phyloP scores from a whole-genome alignment of 192 early-diverging fungal species.

The Entomortierella lignicola region DNA sequence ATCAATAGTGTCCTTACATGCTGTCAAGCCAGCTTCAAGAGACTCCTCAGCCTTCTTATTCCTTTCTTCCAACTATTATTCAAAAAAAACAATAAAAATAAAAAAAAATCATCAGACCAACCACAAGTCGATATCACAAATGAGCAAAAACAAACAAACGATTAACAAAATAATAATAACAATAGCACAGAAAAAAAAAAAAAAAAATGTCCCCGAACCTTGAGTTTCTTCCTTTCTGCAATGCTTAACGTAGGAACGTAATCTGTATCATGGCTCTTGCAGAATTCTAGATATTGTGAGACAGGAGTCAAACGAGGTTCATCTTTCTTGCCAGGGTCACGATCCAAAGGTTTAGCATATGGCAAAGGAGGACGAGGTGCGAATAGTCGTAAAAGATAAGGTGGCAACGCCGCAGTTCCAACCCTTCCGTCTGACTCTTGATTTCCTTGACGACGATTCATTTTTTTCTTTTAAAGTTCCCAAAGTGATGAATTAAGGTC shows the following conservation, averaged over 20 bases:
- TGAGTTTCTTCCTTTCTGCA: constrained; percentile 75
- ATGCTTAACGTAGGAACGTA: constrained; percentile 78
- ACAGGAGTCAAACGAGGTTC: constrained; percentile 68
- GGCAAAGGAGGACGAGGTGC: constrained; percentile 83
- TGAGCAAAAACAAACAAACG: not conserved
- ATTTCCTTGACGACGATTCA: constrained; percentile 43
- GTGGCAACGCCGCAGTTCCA: constrained; percentile 62
- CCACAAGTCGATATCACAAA: not conserved
- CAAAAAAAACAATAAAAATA: constrained; percentile 8
- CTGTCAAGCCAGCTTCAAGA: constrained; percentile 60
- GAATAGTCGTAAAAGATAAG: constrained; percentile 82
- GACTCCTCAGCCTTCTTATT: constrained; percentile 70
- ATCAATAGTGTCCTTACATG: too few species aligned
- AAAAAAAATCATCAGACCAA: not conserved
- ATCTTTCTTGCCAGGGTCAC: constrained; percentile 65
- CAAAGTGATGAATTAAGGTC: not conserved
- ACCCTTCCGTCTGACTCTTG: constrained; percentile 29
- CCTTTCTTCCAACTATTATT: constrained; percentile 62
- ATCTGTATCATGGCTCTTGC: constrained; percentile 72
- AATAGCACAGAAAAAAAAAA: too few species aligned
- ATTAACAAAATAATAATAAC: too few species aligned
- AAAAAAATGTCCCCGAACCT: constrained; percentile 62
- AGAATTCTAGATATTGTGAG: constrained; percentile 64
- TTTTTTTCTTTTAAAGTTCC: not conserved
- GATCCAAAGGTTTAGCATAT: constrained; percentile 73